Evolutionary conservation across 192 early-diverging fungal species (phyloP).

Genomic region (Backusella tarrabulga): DNA sequence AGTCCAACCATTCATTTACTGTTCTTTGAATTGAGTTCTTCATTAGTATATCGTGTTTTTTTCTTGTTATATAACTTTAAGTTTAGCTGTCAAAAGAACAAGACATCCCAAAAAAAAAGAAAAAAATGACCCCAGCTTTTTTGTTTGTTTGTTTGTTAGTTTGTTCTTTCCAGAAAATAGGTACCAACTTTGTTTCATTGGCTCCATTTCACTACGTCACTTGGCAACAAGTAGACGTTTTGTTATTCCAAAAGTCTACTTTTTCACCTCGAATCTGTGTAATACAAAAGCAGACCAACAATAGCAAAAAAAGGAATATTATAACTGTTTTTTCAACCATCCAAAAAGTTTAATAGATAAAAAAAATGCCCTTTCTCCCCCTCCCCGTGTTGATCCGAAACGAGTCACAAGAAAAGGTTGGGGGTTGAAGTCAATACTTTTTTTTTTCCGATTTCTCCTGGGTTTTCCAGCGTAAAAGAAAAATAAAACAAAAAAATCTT

Average conservation of each 20-base stretch:
- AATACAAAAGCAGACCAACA: neutral
- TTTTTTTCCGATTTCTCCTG: conserved; percentile 17
- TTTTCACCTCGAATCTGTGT: neutral
- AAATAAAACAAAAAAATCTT: neutral
- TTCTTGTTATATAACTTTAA: neutral
- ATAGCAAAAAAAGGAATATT: conserved; percentile 3
- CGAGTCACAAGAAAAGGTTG: neutral
- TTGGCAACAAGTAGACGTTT: neutral
- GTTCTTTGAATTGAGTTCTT: neutral
- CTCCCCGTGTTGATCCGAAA: conserved; percentile 5
- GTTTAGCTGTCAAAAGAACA: neutral
- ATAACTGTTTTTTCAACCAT: neutral
- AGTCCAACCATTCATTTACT: too few relatives aligned
- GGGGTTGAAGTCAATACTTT: neutral
- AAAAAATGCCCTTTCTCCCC: neutral
- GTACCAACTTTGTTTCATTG: neutral
- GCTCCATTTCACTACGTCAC: neutral
- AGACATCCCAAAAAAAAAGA: neutral
- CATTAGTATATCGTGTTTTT: too few relatives aligned
- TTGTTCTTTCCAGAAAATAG: neutral
- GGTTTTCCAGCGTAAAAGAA: conserved; percentile 22
- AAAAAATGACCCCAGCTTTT: neutral
- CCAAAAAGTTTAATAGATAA: conserved; percentile 2
- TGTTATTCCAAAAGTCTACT: neutral
- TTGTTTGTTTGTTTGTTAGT: neutral